Evolutionary conservation across 1,139 yeast species (phyloP).

Genomic region (Saccharomyces hybrid): DNA sequence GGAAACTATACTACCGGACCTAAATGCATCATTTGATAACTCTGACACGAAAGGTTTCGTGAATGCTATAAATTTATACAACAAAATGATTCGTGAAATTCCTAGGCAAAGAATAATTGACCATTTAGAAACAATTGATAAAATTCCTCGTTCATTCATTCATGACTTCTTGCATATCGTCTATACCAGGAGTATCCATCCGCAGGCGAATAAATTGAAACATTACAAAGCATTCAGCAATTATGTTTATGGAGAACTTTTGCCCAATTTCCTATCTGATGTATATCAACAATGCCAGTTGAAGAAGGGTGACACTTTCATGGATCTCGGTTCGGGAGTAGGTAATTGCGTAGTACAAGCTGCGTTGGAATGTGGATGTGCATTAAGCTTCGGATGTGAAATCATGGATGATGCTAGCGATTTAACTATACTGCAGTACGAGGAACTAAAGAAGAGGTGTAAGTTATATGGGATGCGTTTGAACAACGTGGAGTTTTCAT

Average conservation of each 20-base stretch:
- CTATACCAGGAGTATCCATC: constrained; percentile 72
- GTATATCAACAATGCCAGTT: constrained; percentile 60
- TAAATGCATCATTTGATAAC: constrained; percentile 37
- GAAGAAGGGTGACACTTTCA: constrained; percentile 48
- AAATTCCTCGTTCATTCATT: constrained; percentile 49
- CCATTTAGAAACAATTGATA: constrained; percentile 34
- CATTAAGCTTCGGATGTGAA: constrained; percentile 76
- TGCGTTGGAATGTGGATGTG: constrained; percentile 76
- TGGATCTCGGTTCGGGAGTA: constrained; percentile 89
- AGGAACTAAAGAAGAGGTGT: constrained; percentile 52
- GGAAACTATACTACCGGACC: constrained; percentile 40
- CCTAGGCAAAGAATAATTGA: constrained; percentile 31
- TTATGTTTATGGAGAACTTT: constrained; percentile 83
- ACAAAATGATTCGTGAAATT: constrained; percentile 32
- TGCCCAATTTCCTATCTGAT: constrained; percentile 68
- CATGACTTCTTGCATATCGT: constrained; percentile 66
- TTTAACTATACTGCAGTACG: constrained; percentile 53
- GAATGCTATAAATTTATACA: constrained; percentile 36
- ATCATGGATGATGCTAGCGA: constrained; percentile 76
- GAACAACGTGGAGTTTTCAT: constrained; percentile 50
- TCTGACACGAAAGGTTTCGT: constrained; percentile 33
- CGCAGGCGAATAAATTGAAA: constrained; percentile 55
- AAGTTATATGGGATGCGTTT: constrained; percentile 54
- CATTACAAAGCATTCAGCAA: constrained; percentile 82
- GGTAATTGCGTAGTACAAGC: constrained; percentile 91